phyloP scores from a whole-genome alignment of 2,329 filamentous ascomycete species.

The Stenocarpella maydis region DNA sequence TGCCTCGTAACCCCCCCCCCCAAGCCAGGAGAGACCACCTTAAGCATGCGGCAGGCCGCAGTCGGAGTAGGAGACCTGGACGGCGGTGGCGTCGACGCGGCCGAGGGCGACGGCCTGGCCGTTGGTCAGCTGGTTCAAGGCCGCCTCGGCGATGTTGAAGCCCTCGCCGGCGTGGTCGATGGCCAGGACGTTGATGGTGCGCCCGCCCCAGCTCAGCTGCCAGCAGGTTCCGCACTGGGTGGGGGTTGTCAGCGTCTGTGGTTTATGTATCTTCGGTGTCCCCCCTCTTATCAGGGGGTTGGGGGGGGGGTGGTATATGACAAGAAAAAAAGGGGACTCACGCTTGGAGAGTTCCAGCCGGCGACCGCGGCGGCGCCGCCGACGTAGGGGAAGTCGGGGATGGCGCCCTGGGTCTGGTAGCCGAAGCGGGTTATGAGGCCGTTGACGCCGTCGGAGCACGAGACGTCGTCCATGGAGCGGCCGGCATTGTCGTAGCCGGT shows the following conservation, averaged over 20 bases:
- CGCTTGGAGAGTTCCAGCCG: conserved; percentile 61
- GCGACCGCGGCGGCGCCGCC: conserved; percentile 61
- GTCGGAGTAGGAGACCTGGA: conserved; percentile 51
- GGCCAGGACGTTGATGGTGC: conserved; percentile 62
- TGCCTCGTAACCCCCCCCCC: not conserved
- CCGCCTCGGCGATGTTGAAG: conserved; percentile 65
- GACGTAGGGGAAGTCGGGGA: conserved; percentile 62
- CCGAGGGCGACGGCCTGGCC: conserved; percentile 59
- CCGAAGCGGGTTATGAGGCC: conserved; percentile 70
- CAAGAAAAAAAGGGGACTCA: conserved; percentile 41
- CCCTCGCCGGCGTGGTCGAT: conserved; percentile 60
- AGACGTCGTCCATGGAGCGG: conserved; percentile 63
- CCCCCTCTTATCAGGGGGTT: no score
- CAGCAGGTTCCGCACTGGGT: conserved; percentile 66
- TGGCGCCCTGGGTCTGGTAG: conserved; percentile 62
- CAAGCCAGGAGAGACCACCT: not conserved
- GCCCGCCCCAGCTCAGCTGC: conserved; percentile 59
- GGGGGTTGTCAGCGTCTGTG: not conserved
- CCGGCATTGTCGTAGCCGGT: conserved; percentile 69
- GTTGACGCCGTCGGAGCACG: conserved; percentile 74
- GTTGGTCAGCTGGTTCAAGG: conserved; percentile 64
- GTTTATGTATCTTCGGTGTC: not conserved
- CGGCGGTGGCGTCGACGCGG: conserved; percentile 58
- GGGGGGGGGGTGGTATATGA: no score
- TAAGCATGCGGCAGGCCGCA: conserved; percentile 46